These are phyloP conservation scores for Cladophialophora bantiana DNA, from an alignment of 2,329 filamentous ascomycete genomes.

Conservation along the genomic window DNA sequence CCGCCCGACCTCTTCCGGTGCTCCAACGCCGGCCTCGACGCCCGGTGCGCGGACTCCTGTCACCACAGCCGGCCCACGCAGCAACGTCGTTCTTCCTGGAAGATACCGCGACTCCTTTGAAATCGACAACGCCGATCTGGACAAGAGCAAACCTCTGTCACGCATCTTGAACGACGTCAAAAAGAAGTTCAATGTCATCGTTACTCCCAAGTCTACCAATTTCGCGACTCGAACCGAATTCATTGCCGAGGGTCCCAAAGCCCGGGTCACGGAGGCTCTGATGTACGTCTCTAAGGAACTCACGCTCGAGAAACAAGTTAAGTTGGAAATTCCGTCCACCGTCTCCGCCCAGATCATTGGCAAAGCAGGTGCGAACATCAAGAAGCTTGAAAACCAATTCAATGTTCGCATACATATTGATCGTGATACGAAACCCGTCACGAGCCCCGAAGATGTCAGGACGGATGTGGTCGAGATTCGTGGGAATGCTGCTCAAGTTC, in stretches of 20 bases:
- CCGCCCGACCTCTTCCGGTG: conserved; percentile 60
- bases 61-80: conserved; percentile 47
- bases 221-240: conserved; percentile 78
- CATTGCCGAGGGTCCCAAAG: conserved; percentile 81
- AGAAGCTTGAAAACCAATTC: conserved; percentile 85
- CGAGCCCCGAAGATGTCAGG: conserved; percentile 72
- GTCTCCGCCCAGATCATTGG: conserved; percentile 91
- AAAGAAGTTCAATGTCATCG: conserved; percentile 83
- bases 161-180: conserved; percentile 91
- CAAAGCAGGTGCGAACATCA: conserved; percentile 86
- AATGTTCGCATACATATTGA: conserved; percentile 91
- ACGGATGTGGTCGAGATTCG: conserved; percentile 87
- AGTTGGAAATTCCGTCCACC: conserved; percentile 81
- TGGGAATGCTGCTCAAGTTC: conserved; percentile 87
- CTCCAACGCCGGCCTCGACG: conserved; percentile 68
- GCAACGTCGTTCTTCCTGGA: conserved; percentile 67
- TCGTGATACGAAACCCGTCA: conserved; percentile 67
- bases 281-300: conserved; percentile 89
- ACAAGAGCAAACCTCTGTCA: conserved; percentile 79
- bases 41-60: conserved; percentile 62
- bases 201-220: conserved; percentile 74
- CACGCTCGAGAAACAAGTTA: conserved; percentile 77
- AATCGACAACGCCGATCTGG: conserved; percentile 76
- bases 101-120: conserved; percentile 79
- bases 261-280: conserved; percentile 84